Percentiles rank a stretch among this genome's conserved stretches.
phyloP scores from a whole-genome alignment of 2,329 filamentous ascomycete species.

The Bipolaris cookei region DNA sequence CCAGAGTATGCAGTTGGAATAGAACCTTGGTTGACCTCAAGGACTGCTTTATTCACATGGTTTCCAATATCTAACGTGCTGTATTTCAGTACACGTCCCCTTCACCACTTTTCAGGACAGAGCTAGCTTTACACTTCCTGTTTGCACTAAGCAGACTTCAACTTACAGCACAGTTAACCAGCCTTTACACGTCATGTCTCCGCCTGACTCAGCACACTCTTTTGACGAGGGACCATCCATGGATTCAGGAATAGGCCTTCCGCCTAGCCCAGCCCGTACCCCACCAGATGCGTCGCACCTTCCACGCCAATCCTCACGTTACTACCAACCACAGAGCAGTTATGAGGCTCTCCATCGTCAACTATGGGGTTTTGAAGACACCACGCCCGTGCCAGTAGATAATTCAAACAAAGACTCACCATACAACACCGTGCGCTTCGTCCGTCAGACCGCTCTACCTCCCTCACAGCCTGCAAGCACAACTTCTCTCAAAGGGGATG shows the following conservation, averaged over 20 bases:
- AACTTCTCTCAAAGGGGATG: background rate
- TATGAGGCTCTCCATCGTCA: background rate
- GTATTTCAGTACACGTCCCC: background rate
- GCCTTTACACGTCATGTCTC: background rate
- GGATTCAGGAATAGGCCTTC: constrained; percentile 10
- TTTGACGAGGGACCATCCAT: background rate
- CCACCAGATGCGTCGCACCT: background rate
- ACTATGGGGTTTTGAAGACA: background rate
- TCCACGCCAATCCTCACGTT: background rate
- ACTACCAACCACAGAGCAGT: background rate
- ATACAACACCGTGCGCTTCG: background rate
- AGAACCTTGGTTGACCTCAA: constrained; percentile 3
- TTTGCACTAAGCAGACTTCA: background rate
- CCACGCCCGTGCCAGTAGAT: background rate
- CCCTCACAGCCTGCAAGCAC: background rate
- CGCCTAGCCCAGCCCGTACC: background rate
- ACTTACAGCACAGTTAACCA: background rate
- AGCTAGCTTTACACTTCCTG: background rate
- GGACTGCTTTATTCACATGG: background rate
- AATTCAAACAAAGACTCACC: background rate
- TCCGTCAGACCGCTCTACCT: background rate
- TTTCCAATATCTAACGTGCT: background rate
- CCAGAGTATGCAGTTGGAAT: constrained; percentile 7
- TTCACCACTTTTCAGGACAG: background rate
- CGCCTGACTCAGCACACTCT: background rate